These are phyloP conservation scores for Soucietia sequanensis DNA, from an alignment of 805 yeast species.

Conservation along the genomic window DNA sequence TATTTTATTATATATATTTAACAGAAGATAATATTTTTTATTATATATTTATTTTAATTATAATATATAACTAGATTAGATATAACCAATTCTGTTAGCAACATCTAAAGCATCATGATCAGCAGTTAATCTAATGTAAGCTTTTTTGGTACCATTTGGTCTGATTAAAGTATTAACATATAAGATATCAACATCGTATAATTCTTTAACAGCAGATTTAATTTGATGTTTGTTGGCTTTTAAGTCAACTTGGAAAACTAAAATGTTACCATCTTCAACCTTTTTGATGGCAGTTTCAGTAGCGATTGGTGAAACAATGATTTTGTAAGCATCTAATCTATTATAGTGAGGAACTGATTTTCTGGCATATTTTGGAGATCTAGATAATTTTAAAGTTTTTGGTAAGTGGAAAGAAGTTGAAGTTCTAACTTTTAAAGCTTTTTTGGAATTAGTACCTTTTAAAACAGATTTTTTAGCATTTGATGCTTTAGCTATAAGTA, in stretches of 20 bases:
- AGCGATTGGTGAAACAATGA: constrained; percentile 92
- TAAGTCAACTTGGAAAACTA: constrained; percentile 96
- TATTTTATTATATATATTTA: too few relatives aligned
- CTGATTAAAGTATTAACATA: constrained; percentile 96
- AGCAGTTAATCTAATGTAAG: constrained; percentile 97
- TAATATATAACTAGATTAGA: constrained; percentile 48
- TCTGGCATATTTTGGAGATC: constrained; percentile 92
- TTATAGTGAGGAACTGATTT: constrained; percentile 97
- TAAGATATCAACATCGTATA: constrained; percentile 92
- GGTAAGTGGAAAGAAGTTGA: constrained; percentile 95
- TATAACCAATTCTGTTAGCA: constrained; percentile 99
- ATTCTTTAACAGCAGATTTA: constrained; percentile 96
- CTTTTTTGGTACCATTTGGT: constrained; percentile 99
- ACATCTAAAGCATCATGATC: constrained; percentile 99
- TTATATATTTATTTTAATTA: too few relatives aligned
- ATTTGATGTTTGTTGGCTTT: constrained; percentile 98
- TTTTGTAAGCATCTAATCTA: constrained; percentile 95
- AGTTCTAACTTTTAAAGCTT: constrained; percentile 91
- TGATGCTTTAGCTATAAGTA: constrained; percentile 66
- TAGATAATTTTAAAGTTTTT: constrained; percentile 91
- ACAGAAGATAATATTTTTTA: too few relatives aligned
- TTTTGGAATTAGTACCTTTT: constrained; percentile 93
- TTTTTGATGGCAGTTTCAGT: constrained; percentile 99
- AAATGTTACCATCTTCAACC: constrained; percentile 99
- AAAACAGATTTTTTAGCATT: constrained; percentile 98